Base-by-base conservation (phyloP, 176 grass and related monocot species). In the Carex parvula region DNA sequence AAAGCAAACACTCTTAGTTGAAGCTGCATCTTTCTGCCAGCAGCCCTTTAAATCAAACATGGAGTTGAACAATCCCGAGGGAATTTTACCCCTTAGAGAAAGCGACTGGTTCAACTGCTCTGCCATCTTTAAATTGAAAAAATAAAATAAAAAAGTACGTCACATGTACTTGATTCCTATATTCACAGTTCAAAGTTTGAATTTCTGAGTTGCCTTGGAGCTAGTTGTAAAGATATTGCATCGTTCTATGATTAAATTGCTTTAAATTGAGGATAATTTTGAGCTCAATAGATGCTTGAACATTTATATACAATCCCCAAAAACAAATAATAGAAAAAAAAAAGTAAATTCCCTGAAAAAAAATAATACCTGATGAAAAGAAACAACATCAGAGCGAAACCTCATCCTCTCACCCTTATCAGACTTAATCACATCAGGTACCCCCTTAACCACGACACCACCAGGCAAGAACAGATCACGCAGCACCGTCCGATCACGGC, bases 41-140 rank as follows among this genome's bases (percentile, higher is more conserved):
- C 90, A 90, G 15, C 90, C 90, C 52, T 84, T 84, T 70, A 89
- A 91, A 83, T 91, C 89, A 84, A 97, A 97, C 92, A 89, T 89
- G 52, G 90, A 44, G 84, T 97, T 97, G 88, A 97, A 97, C 12
- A 83, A n/a, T 7, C 94, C 94, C 0, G 89, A 92, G 0, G 94
- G 94, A 42, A 94, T 94, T 86, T 92, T 97, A 22, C 89, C 90
- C 8, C 86, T 44, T 62, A 94, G 33, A 3, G 92, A 71, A 44
- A 94, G 35, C 37, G 84, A 65, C 64, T 87, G 92, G 84, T 97
- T 97, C 62, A 92, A 80, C 81, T 88, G 87, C 90, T 97, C 92
- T 42, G 94, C 85, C 94, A 97, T 97, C 90, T 97, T 75, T 11
- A 15, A 29, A 18, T 41, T 18, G 15, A n/a, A 39, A 62, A 41